These are phyloP conservation scores for Tuber borchii DNA, from an alignment of 495 filamentous ascomycete genomes.

Conservation along the genomic window DNA sequence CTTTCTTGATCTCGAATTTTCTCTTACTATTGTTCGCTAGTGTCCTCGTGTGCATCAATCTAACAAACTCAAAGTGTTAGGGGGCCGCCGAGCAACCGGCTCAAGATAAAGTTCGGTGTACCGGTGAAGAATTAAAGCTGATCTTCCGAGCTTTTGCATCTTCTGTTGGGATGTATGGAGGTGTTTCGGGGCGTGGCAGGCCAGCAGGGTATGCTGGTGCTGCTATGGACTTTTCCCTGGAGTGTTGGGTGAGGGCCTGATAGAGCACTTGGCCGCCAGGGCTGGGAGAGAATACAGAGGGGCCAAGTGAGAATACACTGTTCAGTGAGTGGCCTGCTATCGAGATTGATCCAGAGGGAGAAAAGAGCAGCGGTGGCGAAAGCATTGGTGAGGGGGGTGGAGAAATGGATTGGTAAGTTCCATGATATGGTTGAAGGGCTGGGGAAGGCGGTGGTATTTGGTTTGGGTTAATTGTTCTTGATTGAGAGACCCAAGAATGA, in stretches of 20 bases:
- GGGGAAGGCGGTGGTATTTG: conserved; percentile 58
- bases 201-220: conserved; percentile 43
- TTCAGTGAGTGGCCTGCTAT: conserved; percentile 16
- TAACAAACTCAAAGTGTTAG: too few relatives aligned
- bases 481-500: conserved; percentile 25
- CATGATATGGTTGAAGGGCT: conserved; percentile 83
- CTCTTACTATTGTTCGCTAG: too few relatives aligned
- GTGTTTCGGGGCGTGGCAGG: conserved; percentile 43
- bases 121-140: too few relatives aligned
- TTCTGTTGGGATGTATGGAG: conserved; percentile 64
- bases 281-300: conserved; percentile 30
- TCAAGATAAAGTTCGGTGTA: too few relatives aligned
- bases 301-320: conserved; percentile 31
- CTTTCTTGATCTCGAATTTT: too few relatives aligned
- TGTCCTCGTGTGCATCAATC: too few relatives aligned
- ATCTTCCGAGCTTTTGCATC: conserved; percentile 70
- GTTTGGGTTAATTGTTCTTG: conserved; percentile 11
- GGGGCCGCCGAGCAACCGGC: too few relatives aligned
- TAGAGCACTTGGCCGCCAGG: conserved; percentile 37
- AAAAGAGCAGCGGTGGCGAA: conserved; percentile 33
- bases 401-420: conserved; percentile 90
- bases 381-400: conserved; percentile 48
- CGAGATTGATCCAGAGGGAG: conserved; percentile 25
- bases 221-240: conserved; percentile 32
- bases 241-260: conserved; percentile 41